Evolutionary conservation across 805 yeast species (phyloP).

Genomic region (Suhomyces pyralidae): DNA sequence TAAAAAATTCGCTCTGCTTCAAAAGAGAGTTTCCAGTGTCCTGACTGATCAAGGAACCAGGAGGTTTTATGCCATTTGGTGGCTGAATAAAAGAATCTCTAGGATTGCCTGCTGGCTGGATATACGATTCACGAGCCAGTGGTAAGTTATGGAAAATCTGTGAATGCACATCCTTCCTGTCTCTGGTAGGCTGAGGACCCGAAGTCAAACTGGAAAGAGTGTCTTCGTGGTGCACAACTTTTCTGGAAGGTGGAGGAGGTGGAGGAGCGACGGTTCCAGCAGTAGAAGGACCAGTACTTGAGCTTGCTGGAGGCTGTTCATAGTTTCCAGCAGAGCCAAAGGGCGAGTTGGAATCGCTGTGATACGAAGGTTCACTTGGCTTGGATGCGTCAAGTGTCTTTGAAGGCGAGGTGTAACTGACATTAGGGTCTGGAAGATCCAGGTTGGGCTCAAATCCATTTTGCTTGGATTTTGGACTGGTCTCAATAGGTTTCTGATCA

Average conservation of each 20-base stretch:
- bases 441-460: slow-evolving; percentile 1
- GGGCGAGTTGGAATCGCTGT: background rate
- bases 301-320: background rate
- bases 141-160: slow-evolving; percentile 47
- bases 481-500: slow-evolving; percentile 28
- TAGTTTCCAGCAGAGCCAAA: background rate
- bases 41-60: slow-evolving; percentile 29
- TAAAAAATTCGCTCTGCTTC: slow-evolving; percentile 48
- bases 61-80: slow-evolving; percentile 2
- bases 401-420: slow-evolving; percentile 5
- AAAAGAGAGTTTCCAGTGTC: slow-evolving; percentile 42
- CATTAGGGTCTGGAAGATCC: slow-evolving; percentile 8
- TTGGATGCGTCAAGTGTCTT: background rate
- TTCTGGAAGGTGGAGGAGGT: slow-evolving; percentile 59
- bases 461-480: slow-evolving; percentile 21
- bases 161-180: slow-evolving; percentile 43
- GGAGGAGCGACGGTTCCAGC: slow-evolving; percentile 11
- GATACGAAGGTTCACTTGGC: background rate
- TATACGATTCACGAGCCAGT: slow-evolving; percentile 32
- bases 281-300: background rate
- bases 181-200: slow-evolving; percentile 15
- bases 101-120: slow-evolving; percentile 21
- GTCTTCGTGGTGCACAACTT: slow-evolving; percentile 32
- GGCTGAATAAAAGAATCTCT: slow-evolving; percentile 27
- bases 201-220: background rate